Conservation (phyloP, 768 basidiomycete genomes). For the Neoboletus brunneissimus region DNA sequence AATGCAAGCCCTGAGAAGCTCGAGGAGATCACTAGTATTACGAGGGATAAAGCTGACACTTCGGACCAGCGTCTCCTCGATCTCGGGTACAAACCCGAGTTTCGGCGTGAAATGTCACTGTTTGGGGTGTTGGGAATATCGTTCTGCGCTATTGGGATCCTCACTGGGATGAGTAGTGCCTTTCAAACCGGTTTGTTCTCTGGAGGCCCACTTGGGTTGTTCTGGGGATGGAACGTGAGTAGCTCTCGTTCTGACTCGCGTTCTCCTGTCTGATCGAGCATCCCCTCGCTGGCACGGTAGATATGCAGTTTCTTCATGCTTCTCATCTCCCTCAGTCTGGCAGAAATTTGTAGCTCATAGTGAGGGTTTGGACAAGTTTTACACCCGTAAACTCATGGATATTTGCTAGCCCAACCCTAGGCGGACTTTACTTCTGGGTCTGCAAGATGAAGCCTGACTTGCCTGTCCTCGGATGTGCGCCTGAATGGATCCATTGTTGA, state of each 20-base stretch:
- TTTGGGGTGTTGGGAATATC: constrained; percentile 59
- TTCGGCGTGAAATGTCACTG: constrained; percentile 57
- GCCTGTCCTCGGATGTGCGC: constrained; percentile 52
- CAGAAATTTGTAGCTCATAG: constrained; percentile 60
- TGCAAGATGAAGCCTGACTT: constrained; percentile 56
- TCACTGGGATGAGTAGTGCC: constrained; percentile 59
- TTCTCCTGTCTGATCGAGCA: background rate
- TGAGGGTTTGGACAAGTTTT: constrained; percentile 23
- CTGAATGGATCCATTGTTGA: background rate
- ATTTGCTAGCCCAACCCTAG: constrained; percentile 48
- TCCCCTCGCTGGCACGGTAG: constrained; percentile 18
- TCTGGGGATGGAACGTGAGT: constrained; percentile 63
- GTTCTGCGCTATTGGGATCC: constrained; percentile 58
- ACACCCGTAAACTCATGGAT: background rate
- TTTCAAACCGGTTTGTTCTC: constrained; percentile 60
- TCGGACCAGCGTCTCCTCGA: constrained; percentile 45
- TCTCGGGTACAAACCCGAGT: constrained; percentile 54
- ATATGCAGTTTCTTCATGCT: constrained; percentile 60
- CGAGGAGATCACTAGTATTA: constrained; percentile 5
- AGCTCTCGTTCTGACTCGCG: background rate
- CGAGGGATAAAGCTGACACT: constrained; percentile 2
- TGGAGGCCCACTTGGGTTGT: constrained; percentile 54
- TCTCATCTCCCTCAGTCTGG: constrained; percentile 52
- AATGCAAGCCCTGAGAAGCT: constrained; percentile 9
- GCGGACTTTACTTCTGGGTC: constrained; percentile 62